Percentiles rank a stretch among this genome's conserved stretches.
Evolutionary conservation across 176 grass and related monocot genomes (phyloP).

Genomic region (Pharus latifolius): DNA sequence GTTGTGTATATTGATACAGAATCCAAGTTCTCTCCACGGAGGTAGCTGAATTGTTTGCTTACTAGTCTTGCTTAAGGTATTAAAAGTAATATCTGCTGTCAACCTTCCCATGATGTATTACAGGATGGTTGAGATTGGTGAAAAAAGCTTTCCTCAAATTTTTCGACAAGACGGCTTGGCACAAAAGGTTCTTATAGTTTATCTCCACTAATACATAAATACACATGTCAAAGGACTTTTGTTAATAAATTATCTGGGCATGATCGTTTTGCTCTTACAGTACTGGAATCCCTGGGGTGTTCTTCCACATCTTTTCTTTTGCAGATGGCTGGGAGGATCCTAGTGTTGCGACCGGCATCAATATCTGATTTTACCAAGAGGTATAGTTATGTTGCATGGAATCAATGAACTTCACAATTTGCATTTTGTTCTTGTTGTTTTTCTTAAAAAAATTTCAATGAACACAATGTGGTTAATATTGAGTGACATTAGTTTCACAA

Average conservation of each 20-base stretch:
- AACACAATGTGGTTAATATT: no score
- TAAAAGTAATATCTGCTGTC: neutral
- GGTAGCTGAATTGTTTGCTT: slow-evolving; percentile 33
- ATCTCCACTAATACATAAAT: neutral
- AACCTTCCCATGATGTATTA: slow-evolving; percentile 15
- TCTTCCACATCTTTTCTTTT: slow-evolving; percentile 10
- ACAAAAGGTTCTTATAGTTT: slow-evolving; percentile 53
- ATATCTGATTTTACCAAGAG: slow-evolving; percentile 80
- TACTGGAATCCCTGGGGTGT: neutral
- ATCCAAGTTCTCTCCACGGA: slow-evolving; percentile 87
- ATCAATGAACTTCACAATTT: neutral
- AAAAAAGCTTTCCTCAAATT: slow-evolving; percentile 91
- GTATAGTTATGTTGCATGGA: slow-evolving; percentile 26
- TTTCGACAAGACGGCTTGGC: slow-evolving; percentile 74
- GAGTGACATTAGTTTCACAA: neutral
- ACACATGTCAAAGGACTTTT: neutral
- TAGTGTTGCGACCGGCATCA: slow-evolving; percentile 62
- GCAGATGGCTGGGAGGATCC: slow-evolving; percentile 93
- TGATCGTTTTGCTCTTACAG: neutral
- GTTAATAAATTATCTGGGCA: neutral
- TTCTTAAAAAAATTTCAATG: no score
- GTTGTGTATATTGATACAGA: slow-evolving; percentile 89
- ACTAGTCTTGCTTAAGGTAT: neutral
- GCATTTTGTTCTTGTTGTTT: no score
- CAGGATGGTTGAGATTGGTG: slow-evolving; percentile 83